These are phyloP conservation scores for Thinopyrum elongatum DNA, from an alignment of 176 grass and related monocot genomes.

Conservation along the genomic window DNA sequence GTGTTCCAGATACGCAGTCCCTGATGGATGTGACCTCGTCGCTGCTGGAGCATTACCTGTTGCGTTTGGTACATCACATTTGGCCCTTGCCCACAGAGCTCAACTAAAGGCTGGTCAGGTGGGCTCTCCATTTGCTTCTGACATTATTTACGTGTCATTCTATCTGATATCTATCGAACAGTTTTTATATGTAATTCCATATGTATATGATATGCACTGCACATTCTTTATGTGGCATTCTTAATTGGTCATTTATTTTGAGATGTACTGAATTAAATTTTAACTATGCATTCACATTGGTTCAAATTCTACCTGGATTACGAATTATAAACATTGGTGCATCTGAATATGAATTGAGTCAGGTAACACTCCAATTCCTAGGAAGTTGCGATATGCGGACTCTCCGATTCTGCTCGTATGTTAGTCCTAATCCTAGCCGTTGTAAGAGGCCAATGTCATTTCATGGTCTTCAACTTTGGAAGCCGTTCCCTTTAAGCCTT, in stretches of 20 bases:
- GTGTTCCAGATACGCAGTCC: slow-evolving; percentile 63
- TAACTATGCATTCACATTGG: background rate
- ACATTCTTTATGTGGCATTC: background rate
- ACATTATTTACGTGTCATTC: background rate
- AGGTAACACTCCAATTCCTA: too few relatives aligned
- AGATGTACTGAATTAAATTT: background rate
- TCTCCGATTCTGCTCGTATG: too few relatives aligned
- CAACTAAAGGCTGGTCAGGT: slow-evolving; percentile 89
- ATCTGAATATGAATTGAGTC: too few relatives aligned
- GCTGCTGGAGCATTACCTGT: slow-evolving; percentile 86
- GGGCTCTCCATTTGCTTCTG: background rate
- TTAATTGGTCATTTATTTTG: background rate
- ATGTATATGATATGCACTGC: background rate
- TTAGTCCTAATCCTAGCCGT: too few relatives aligned
- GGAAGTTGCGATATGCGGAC: too few relatives aligned
- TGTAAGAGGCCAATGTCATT: too few relatives aligned
- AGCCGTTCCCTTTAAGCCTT: too few relatives aligned
- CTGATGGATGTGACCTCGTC: slow-evolving; percentile 86
- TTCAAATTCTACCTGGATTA: too few relatives aligned
- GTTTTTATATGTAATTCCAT: background rate
- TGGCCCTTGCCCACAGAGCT: slow-evolving; percentile 83
- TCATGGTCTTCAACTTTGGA: too few relatives aligned
- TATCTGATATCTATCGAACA: background rate
- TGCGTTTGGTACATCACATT: slow-evolving; percentile 88
- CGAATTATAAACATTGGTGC: too few relatives aligned